Evolutionary conservation across 2,329 filamentous ascomycete species (phyloP).

Genomic region (Colletotrichum higginsianum): DNA sequence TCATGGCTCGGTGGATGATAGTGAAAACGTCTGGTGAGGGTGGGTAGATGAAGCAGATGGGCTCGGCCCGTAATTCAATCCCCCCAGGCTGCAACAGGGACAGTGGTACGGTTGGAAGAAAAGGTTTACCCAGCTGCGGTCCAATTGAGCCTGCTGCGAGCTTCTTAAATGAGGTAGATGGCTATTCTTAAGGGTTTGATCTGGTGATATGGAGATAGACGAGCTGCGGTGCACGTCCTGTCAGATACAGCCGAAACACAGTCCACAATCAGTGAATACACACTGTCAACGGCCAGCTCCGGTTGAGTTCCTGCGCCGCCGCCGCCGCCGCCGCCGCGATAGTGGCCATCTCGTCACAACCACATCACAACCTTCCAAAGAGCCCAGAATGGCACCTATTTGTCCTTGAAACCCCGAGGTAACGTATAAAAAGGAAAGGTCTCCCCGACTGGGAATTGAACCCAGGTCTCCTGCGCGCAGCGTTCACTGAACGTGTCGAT

Average conservation of each 20-base stretch:
- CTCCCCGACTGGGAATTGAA: constrained; percentile 1
- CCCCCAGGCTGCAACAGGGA: no score
- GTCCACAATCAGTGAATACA: constrained; percentile 18
- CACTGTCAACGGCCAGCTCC: constrained; percentile 18
- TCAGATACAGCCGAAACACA: constrained; percentile 10
- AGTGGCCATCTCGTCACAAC: background rate
- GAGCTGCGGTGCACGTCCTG: constrained; percentile 33
- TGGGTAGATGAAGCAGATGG: background rate
- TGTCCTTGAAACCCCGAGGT: background rate
- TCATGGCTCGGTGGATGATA: constrained; percentile 21
- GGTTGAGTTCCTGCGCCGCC: background rate
- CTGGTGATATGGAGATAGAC: background rate
- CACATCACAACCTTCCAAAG: background rate
- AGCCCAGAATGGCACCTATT: background rate
- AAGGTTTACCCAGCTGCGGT: background rate
- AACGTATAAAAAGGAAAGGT: background rate
- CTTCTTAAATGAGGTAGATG: background rate
- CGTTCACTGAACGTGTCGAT: background rate
- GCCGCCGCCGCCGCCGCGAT: background rate
- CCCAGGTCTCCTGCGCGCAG: background rate
- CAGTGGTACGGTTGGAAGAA: no score
- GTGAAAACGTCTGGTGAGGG: constrained; percentile 1
- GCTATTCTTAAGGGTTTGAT: constrained; percentile 9
- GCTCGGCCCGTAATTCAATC: background rate
- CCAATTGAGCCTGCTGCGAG: constrained; percentile 1